Evolutionary conservation across 139 green algal species (phyloP).

Genomic region (Chlorella sp.): DNA sequence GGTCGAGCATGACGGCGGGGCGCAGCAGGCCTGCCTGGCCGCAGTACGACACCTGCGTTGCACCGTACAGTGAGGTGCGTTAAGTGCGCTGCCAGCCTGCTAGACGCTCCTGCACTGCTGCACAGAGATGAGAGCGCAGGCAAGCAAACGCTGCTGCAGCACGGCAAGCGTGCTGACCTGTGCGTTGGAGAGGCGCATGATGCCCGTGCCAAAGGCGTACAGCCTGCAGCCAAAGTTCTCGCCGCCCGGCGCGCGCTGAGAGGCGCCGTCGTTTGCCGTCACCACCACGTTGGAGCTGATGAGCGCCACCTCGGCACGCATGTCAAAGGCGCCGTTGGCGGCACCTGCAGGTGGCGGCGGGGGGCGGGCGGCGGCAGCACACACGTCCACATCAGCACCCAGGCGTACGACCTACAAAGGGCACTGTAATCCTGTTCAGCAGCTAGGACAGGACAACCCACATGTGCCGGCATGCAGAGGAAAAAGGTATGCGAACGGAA

Average conservation of each 20-base stretch:
- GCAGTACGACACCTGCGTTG: conserved; percentile 23
- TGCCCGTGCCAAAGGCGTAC: background rate
- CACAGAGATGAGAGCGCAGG: too few relatives aligned
- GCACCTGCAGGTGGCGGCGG: background rate
- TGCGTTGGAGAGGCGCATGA: background rate
- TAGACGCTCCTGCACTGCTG: too few relatives aligned
- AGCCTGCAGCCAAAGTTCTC: conserved; percentile 4
- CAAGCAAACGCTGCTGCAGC: conserved; percentile 8
- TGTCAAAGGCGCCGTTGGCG: background rate
- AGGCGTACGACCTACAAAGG: too few relatives aligned
- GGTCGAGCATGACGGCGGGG: conserved; percentile 13
- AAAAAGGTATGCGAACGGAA: background rate
- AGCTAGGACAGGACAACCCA: too few relatives aligned
- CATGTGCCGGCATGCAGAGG: too few relatives aligned
- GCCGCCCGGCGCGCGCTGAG: background rate
- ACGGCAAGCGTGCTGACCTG: conserved; percentile 17
- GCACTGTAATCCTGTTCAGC: too few relatives aligned
- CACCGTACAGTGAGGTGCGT: conserved; percentile 9
- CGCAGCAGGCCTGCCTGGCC: conserved; percentile 20
- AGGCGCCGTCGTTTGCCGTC: conserved; percentile 6
- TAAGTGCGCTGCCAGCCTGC: conserved; percentile 10
- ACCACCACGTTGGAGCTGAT: conserved; percentile 27
- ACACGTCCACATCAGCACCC: conserved; percentile 13
- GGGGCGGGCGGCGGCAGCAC: too few relatives aligned
- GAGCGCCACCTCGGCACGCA: conserved; percentile 26